A percentile compares a stretch with the other conserved stretches of the same genome.
phyloP scores from a whole-genome alignment of 2,329 filamentous ascomycete species.

The Raffaelea arxii region DNA sequence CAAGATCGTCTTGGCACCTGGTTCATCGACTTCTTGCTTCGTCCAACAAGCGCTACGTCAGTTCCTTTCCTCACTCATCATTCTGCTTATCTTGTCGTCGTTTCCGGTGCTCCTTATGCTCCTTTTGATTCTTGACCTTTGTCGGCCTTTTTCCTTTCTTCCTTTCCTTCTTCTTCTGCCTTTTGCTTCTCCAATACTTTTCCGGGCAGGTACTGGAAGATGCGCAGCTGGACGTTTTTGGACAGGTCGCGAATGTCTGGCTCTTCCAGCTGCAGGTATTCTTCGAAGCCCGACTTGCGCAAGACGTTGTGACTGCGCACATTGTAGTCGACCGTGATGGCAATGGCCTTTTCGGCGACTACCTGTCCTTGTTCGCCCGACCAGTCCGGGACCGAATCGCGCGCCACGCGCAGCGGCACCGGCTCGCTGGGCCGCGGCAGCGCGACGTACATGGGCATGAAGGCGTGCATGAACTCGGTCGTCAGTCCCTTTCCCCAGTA shows the following conservation, averaged over 20 bases:
- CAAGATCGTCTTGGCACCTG: too few species aligned
- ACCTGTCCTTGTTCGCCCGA: constrained; percentile 14
- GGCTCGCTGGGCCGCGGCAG: constrained; percentile 37
- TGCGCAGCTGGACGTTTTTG: constrained; percentile 11
- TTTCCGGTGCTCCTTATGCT: too few species aligned
- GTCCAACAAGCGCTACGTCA: too few species aligned
- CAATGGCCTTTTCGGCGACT: constrained; percentile 32
- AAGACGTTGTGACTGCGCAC: constrained; percentile 45
- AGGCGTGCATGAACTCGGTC: constrained; percentile 43
- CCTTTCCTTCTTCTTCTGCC: background rate
- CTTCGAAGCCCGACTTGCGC: constrained; percentile 43
- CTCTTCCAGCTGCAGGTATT: constrained; percentile 30
- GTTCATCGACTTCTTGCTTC: too few species aligned
- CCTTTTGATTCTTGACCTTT: too few species aligned
- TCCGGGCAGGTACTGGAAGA: constrained; percentile 15
- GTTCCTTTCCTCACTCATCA: too few species aligned
- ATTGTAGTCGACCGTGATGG: constrained; percentile 40
- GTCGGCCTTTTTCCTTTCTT: background rate
- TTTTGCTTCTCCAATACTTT: background rate
- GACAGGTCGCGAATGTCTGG: constrained; percentile 16
- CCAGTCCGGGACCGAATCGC: constrained; percentile 20
- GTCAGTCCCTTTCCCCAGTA: constrained; percentile 47
- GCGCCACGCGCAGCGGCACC: constrained; percentile 25
- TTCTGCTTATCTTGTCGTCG: too few species aligned
- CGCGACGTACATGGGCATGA: constrained; percentile 35